phyloP scores from a whole-genome alignment of 208 protist genomes.

The Crithidia thermophila region DNA sequence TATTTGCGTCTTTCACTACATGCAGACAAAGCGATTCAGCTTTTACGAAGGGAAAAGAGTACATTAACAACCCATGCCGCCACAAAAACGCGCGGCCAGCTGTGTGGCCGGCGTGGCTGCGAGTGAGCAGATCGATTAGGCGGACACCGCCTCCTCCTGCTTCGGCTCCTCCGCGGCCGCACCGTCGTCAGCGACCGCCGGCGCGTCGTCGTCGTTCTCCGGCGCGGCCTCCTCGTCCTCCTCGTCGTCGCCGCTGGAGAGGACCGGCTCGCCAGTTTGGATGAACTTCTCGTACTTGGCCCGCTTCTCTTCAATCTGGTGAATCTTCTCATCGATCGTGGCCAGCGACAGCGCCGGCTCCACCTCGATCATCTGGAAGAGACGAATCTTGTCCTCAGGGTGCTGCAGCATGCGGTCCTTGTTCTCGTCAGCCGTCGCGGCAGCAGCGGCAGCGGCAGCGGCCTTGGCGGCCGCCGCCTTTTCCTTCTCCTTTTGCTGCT shows the following conservation, averaged over 20 bases:
- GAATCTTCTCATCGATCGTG: constrained; percentile 50
- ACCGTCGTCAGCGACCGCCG: neutral
- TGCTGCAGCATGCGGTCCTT: constrained; percentile 56
- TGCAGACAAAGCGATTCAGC: no score
- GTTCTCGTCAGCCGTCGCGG: neutral
- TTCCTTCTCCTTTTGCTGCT: constrained; percentile 27
- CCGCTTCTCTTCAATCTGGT: constrained; percentile 43
- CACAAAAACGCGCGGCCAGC: no score
- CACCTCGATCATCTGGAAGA: constrained; percentile 62
- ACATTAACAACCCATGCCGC: no score
- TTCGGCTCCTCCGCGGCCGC: neutral
- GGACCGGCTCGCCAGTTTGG: constrained; percentile 39
- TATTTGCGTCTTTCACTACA: no score
- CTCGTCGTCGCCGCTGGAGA: constrained; percentile 78
- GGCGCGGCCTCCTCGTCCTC: constrained; percentile 26
- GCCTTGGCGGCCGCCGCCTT: constrained; percentile 7
- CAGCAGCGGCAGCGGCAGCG: neutral
- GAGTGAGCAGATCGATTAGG: no score
- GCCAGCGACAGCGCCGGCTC: constrained; percentile 51
- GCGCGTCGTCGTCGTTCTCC: neutral
- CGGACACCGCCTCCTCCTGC: no score
- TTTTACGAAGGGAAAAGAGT: no score
- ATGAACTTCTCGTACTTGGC: constrained; percentile 61
- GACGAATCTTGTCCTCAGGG: constrained; percentile 64
- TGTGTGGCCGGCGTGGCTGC: no score